Evolutionary conservation across 345 rosid genomes (phyloP).

Genomic region (Alliaria petiolata): DNA sequence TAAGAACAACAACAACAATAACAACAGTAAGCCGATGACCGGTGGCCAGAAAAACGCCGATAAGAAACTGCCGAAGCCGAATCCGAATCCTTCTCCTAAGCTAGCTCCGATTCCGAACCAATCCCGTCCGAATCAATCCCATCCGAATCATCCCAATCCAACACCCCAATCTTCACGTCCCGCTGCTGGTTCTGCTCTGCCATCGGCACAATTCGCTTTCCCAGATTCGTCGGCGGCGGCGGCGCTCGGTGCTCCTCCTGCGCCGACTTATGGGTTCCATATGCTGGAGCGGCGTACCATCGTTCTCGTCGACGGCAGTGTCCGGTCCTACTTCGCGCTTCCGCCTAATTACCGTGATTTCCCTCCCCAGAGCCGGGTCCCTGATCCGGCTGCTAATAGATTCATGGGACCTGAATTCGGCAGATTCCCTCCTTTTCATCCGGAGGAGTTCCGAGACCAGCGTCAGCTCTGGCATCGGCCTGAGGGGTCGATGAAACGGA

Average conservation of each 20-base stretch:
- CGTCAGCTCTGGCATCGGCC: slow-evolving; percentile 42
- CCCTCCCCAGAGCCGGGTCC: slow-evolving; percentile 32
- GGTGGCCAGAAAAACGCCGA: slow-evolving; percentile 30
- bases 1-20: slow-evolving; percentile 16
- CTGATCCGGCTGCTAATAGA: slow-evolving; percentile 25
- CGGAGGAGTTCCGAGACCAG: slow-evolving; percentile 50
- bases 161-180: slow-evolving; percentile 34
- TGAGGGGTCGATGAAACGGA: slow-evolving; percentile 56
- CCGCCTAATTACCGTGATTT: slow-evolving; percentile 87
- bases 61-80: slow-evolving; percentile 31
- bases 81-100: slow-evolving; percentile 31
- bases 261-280: slow-evolving; percentile 84
- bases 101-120: slow-evolving; percentile 33
- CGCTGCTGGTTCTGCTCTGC: slow-evolving; percentile 24
- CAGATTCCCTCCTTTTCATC: slow-evolving; percentile 37
- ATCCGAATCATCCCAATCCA: slow-evolving; percentile 31
- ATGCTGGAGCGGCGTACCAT: slow-evolving; percentile 92
- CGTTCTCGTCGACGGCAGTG: slow-evolving; percentile 81
- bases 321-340: slow-evolving; percentile 91
- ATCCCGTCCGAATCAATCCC: no score
- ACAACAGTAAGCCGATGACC: slow-evolving; percentile 10
- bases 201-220: slow-evolving; percentile 34
- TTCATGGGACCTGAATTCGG: slow-evolving; percentile 31
- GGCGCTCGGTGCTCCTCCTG: slow-evolving; percentile 64
- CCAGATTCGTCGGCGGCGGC: slow-evolving; percentile 47